Base-by-base conservation (phyloP, 164 flowering plant species). In the Cinnamomum chago region DNA sequence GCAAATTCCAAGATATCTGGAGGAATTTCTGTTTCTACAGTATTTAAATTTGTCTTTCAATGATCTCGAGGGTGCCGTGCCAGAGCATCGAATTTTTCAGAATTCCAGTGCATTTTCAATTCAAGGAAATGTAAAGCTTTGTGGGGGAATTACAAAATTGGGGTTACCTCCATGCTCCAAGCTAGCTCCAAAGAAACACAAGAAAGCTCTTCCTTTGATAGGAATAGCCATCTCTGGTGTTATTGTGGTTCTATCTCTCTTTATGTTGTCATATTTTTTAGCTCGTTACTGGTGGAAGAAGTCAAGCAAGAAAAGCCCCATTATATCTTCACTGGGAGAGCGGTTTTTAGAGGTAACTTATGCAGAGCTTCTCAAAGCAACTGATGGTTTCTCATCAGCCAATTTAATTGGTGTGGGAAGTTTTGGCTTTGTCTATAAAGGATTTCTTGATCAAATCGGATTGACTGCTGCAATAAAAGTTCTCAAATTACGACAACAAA, bases 391-490 rank as follows among this genome's bases (percentile, higher is more conserved):
- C n/a, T 55, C 60, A 15, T 55, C 60, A 2, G 60, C 60, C n/a
- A 55, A 12, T 77, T 65, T 65, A 11, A 65, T 65, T 65, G 68
- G 68, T 14, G 15, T 3, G 14, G 60, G 60, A 14, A 55, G 60
- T 20, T 55, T 11, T 14, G 20, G 60, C 0, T 55, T 3, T 17
- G 60, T 55, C 3, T 55, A 55, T 20, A 55, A 14, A 55, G n/a
- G 60, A 17, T 0, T 55, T 17, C 5, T 55, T 1, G 50, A 18
- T 18, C 73, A 9, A 2, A 67, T 58, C 13, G 75, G 50, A 55
- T 22, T 13, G 22, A 14, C 17, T 30, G 83, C 79, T 70, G 86
- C 85, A 23, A 74, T 82, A 11, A 84, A 84, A 67, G 83, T 84
- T 12, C 71, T 82, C n/a, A 73, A 82, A 2, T 73, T 84, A 60